Conservation (phyloP, 257 asterid genomes). For the Anisodus acutangulus region DNA sequence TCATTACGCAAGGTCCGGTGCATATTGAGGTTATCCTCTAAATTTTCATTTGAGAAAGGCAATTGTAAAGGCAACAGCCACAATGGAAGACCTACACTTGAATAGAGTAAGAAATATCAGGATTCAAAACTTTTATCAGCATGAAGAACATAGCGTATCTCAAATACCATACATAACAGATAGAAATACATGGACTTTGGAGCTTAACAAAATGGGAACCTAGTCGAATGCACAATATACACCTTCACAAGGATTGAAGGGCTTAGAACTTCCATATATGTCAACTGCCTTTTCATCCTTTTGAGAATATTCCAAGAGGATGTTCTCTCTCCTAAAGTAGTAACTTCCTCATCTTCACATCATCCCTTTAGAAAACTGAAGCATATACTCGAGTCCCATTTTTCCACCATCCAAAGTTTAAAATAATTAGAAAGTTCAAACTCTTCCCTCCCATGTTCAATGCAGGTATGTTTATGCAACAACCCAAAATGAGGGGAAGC, state of each 20-base stretch:
- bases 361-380: slow-evolving; percentile 4
- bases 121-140: not conserved
- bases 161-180: not conserved
- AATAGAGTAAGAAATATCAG: slow-evolving; percentile 21
- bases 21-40: slow-evolving; percentile 53
- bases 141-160: not conserved
- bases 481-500: slow-evolving; percentile 16
- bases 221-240: not conserved
- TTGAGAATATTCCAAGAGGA: slow-evolving; percentile 2
- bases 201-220: not conserved
- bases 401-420: not conserved
- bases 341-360: slow-evolving; percentile 13
- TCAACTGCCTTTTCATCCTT: slow-evolving; percentile 12
- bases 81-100: slow-evolving; percentile 65
- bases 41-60: slow-evolving; percentile 56
- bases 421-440: not conserved
- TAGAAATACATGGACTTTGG: not conserved
- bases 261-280: not conserved
- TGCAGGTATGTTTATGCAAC: slow-evolving; percentile 5
- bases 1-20: slow-evolving; percentile 59
- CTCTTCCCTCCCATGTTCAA: not conserved
- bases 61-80: slow-evolving; percentile 81
- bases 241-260: slow-evolving; percentile 13
- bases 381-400: not conserved
- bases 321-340: not conserved